Evolutionary conservation across 257 asterid genomes (phyloP).

Genomic region (Penstemon davidsonii): DNA sequence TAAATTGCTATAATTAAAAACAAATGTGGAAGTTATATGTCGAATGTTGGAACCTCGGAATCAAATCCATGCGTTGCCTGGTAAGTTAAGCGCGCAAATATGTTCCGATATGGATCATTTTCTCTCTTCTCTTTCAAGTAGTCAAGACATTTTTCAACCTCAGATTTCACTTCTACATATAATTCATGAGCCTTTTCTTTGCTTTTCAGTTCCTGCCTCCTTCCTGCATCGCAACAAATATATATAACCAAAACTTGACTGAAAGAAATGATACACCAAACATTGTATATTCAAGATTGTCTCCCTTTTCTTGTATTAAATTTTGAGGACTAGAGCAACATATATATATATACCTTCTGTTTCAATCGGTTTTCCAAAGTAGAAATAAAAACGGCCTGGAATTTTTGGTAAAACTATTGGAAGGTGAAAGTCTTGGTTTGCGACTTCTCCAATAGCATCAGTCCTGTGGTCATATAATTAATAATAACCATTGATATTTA

Average conservation of each 20-base stretch:
- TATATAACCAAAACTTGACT: neutral
- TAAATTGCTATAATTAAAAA: no score
- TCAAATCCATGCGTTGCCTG: conserved; percentile 68
- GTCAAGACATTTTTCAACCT: conserved; percentile 62
- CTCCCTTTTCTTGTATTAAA: neutral
- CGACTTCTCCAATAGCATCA: conserved; percentile 58
- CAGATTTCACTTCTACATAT: conserved; percentile 68
- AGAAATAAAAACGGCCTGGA: conserved; percentile 85
- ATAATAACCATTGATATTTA: neutral
- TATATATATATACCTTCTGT: conserved; percentile 51
- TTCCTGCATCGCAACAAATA: conserved; percentile 41
- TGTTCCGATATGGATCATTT: conserved; percentile 63
- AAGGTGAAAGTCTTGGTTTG: conserved; percentile 72
- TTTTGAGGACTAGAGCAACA: neutral
- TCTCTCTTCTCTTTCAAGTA: conserved; percentile 73
- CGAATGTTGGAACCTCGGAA: conserved; percentile 76
- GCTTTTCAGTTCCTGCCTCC: conserved; percentile 59
- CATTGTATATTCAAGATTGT: neutral
- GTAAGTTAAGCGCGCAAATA: conserved; percentile 56
- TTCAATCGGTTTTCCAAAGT: conserved; percentile 85
- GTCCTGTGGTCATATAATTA: conserved; percentile 33
- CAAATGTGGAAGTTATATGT: conserved; percentile 21
- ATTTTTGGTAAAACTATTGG: conserved; percentile 70
- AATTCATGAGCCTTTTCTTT: conserved; percentile 64
- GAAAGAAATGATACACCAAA: no score